phyloP scores from a whole-genome alignment of 805 yeast species.

The Lipomyces japonicus region DNA sequence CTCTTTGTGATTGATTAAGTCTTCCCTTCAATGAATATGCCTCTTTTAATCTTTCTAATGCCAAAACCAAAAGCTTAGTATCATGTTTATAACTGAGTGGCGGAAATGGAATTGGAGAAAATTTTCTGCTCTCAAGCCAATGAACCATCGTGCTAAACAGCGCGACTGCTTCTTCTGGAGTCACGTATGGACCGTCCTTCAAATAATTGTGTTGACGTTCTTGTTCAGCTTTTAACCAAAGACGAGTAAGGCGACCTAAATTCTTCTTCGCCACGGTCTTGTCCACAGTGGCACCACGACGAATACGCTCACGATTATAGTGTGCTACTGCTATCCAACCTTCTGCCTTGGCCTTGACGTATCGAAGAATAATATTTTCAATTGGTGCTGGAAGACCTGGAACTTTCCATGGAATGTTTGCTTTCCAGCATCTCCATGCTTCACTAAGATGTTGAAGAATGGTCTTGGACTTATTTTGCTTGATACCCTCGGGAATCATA shows the following conservation, averaged over 20 bases:
- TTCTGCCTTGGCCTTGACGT: constrained; percentile 91
- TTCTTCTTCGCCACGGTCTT: constrained; percentile 93
- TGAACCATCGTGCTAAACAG: constrained; percentile 82
- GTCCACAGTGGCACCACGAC: constrained; percentile 87
- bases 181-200: constrained; percentile 79
- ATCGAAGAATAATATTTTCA: constrained; percentile 78
- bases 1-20: constrained; percentile 80
- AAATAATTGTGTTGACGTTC: constrained; percentile 76
- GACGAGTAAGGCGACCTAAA: constrained; percentile 81
- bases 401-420: constrained; percentile 96
- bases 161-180: constrained; percentile 84
- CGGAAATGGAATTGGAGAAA: constrained; percentile 89
- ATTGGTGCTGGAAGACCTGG: constrained; percentile 94
- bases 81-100: constrained; percentile 90
- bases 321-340: constrained; percentile 96
- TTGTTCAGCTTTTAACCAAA: constrained; percentile 92
- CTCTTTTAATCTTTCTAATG: constrained; percentile 83
- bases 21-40: constrained; percentile 70
- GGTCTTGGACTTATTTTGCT: constrained; percentile 79
- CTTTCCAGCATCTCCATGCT: constrained; percentile 99
- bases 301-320: constrained; percentile 81
- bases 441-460: constrained; percentile 91
- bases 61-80: constrained; percentile 81
- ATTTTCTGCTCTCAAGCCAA: constrained; percentile 83
- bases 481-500: constrained; percentile 93